Evolutionary conservation across 768 basidiomycete species (phyloP).

Genomic region (Lyophyllum atratum): DNA sequence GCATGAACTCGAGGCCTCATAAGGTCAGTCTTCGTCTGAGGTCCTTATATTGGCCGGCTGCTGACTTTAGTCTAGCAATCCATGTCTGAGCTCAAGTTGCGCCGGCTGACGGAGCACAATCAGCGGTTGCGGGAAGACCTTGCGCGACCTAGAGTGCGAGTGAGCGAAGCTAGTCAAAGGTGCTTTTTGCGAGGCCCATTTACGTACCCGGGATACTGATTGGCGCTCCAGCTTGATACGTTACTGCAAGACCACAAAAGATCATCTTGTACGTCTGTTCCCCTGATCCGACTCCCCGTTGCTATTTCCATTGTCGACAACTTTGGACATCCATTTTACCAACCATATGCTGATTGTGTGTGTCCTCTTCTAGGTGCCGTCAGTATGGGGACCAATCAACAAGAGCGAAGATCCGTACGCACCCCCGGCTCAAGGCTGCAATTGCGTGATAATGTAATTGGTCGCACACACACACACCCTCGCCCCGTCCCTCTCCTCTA

Average conservation of each 20-base stretch:
- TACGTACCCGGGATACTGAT: constrained; percentile 2
- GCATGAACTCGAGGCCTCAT: constrained; percentile 76
- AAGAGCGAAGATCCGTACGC: constrained; percentile 94
- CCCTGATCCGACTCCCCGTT: constrained; percentile 5
- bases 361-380: constrained; percentile 64
- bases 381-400: constrained; percentile 90
- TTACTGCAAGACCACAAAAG: constrained; percentile 92
- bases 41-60: constrained; percentile 1
- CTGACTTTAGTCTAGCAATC: constrained; percentile 58
- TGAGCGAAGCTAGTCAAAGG: constrained; percentile 91
- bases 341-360: constrained; percentile 2
- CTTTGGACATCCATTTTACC: constrained; percentile 2
- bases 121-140: constrained; percentile 89
- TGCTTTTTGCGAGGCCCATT: constrained; percentile 25
- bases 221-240: constrained; percentile 71
- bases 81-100: constrained; percentile 97
- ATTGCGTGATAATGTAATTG: constrained; percentile 69
- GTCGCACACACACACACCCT: background rate
- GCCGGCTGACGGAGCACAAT: constrained; percentile 92
- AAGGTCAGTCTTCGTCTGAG: constrained; percentile 45
- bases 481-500: background rate
- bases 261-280: constrained; percentile 70
- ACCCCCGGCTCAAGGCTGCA: constrained; percentile 74
- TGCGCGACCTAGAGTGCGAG: constrained; percentile 82
- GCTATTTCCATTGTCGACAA: constrained; percentile 5